phyloP scores from a whole-genome alignment of 257 asterid species.

The Solanum acaule region DNA sequence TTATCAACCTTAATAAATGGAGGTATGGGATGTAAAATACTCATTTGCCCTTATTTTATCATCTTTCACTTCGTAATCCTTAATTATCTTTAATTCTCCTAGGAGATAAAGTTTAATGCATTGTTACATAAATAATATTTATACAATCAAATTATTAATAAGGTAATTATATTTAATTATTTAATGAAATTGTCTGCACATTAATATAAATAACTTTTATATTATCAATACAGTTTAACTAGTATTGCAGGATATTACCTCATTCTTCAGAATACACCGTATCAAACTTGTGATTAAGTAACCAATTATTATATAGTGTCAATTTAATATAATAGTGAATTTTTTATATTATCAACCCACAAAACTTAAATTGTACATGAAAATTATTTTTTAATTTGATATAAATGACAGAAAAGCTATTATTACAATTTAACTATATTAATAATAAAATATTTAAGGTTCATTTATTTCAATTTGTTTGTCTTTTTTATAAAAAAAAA shows the following conservation, averaged over 20 bases:
- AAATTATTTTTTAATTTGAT: not conserved
- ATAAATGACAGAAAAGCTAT: not conserved
- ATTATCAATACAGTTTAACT: not conserved
- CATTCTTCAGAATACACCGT: not conserved
- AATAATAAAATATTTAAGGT: not conserved
- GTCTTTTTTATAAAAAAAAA: not conserved
- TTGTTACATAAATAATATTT: not conserved
- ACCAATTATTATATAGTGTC: not conserved
- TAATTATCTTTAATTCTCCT: not conserved
- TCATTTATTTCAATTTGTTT: not conserved
- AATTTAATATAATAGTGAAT: not conserved
- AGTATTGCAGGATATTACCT: not conserved
- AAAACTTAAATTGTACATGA: not conserved
- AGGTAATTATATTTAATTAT: not conserved
- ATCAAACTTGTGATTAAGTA: not conserved
- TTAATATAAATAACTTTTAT: not conserved
- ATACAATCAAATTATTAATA: not conserved
- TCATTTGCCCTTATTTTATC: not conserved
- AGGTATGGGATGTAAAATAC: too few species aligned
- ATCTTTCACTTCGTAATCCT: not conserved
- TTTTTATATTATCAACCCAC: not conserved
- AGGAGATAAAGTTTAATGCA: not conserved
- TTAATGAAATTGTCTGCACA: not conserved
- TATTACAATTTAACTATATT: not conserved
- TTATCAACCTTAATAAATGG: not conserved